These are phyloP conservation scores for Tylopilus orsonianus DNA, from an alignment of 1,284 basidiomycete genomes.

Conservation along the genomic window DNA sequence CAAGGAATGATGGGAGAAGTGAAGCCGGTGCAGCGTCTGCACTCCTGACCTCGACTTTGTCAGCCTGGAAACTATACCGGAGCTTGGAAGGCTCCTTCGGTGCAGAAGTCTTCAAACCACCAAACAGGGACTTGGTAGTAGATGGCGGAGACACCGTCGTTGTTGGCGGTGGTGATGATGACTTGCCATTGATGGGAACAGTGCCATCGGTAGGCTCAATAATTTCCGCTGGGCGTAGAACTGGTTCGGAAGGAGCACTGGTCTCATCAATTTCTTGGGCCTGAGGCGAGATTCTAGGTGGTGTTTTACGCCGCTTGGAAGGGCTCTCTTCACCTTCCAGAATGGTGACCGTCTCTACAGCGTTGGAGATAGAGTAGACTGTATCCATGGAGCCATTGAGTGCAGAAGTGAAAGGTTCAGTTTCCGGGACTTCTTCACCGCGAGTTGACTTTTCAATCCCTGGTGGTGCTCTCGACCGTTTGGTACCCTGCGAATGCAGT, in stretches of 20 bases:
- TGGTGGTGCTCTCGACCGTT: conserved; percentile 64
- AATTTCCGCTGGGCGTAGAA: conserved; percentile 38
- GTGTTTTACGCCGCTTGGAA: conserved; percentile 42
- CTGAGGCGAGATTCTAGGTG: conserved; percentile 6
- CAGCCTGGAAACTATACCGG: conserved; percentile 58
- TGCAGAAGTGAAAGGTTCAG: conserved; percentile 14
- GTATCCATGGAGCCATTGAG: conserved; percentile 29
- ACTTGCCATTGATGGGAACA: conserved; percentile 14
- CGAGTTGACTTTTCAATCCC: conserved; percentile 30
- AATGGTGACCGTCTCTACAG: conserved; percentile 28
- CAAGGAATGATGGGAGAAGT: too few species aligned
- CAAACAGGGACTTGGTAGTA: conserved; percentile 29
- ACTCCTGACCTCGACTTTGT: conserved; percentile 33
- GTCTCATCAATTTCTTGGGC: conserved; percentile 38
- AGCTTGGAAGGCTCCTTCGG: conserved; percentile 75
- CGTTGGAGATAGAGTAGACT: background rate
- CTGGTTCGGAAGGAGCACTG: conserved; percentile 21
- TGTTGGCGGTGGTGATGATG: conserved; percentile 19
- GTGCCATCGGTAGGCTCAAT: conserved; percentile 41
- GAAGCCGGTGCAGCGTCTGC: conserved; percentile 15
- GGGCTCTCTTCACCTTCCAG: conserved; percentile 36
- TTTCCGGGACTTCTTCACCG: conserved; percentile 12
- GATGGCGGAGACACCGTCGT: conserved; percentile 20
- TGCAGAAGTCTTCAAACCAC: conserved; percentile 41
- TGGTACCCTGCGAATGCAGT: conserved; percentile 53